Base-by-base conservation (phyloP, 306 rosid genomes). In the Pueraria montana region DNA sequence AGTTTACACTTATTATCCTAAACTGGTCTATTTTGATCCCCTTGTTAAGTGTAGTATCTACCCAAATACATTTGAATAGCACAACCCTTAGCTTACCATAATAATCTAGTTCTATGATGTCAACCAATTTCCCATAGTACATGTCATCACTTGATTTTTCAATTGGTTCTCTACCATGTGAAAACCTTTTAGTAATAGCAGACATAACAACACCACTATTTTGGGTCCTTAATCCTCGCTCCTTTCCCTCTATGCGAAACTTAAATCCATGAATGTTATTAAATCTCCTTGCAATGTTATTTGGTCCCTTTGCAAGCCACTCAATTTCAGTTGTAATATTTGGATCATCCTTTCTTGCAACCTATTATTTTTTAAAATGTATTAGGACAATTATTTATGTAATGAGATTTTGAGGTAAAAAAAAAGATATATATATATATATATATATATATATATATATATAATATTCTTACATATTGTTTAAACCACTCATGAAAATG, bases 1-100 rank as follows among this genome's bases (percentile, higher is more conserved):
- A 50, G 42, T 73, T 71, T 23, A 71, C 76, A 42, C 50, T 70
- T 17, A 27, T 67, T 67, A 67, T 67, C 17, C 73, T 30, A 67
- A 67, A 67, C 11, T 45, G 11, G 5, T 70, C 58, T 46, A 45
- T 45, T 36, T 63, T 63, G 36, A 27, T 14, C 13, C 69, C 76
- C 58, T 70, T 70, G 34, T 70, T 70, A 4, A 14, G 18, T 20
- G 38, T 70, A 13, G 36, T 70, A 36, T 43, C 58, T 6, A 70
- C 58, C 58, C 38, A 70, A 43, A 42, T n/a, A 45, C 40, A 46
- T 24, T 70, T 43, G 76, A 70, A 70, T 42, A 70, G 2, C 40
- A 45, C 76, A 70, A 70, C 21, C 43, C 69, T 27, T 30, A 63
- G 1, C 69, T 13, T 27, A 63, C 69, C 43, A 63, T 63, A 63